Evolutionary conservation across 176 grass and related monocot species (phyloP).

Genomic region (Carex pumila): DNA sequence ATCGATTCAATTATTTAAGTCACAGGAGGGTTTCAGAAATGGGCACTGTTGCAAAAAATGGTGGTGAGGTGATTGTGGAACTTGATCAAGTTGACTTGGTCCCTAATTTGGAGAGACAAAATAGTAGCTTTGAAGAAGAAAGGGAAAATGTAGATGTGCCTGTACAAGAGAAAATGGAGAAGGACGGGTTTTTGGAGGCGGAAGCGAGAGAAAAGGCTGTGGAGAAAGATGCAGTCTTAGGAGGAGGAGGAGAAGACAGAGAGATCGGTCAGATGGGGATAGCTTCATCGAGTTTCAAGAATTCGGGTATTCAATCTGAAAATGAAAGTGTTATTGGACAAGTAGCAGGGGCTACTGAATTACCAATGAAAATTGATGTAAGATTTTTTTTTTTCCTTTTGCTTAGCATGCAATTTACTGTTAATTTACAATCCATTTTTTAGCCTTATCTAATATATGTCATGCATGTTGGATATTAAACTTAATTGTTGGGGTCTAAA

Average conservation of each 20-base stretch:
- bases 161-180: background rate
- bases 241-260: background rate
- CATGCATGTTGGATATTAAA: background rate
- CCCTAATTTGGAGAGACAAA: background rate
- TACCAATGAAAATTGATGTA: background rate
- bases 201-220: background rate
- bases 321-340: slow-evolving; percentile 5
- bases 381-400: background rate
- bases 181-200: background rate
- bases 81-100: background rate
- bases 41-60: background rate
- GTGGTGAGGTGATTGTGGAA: slow-evolving; percentile 4
- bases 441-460: background rate
- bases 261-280: background rate
- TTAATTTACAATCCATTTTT: background rate
- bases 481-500: background rate
- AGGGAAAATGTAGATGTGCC: background rate
- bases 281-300: background rate
- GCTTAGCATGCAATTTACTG: background rate
- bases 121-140: background rate
- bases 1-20: background rate
- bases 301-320: background rate
- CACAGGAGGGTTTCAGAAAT: background rate
- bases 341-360: background rate
- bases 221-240: background rate